A percentile compares a stretch with the other conserved stretches of the same genome.
Conservation (phyloP, 352 stramenopile species). For the Albugo candida region DNA sequence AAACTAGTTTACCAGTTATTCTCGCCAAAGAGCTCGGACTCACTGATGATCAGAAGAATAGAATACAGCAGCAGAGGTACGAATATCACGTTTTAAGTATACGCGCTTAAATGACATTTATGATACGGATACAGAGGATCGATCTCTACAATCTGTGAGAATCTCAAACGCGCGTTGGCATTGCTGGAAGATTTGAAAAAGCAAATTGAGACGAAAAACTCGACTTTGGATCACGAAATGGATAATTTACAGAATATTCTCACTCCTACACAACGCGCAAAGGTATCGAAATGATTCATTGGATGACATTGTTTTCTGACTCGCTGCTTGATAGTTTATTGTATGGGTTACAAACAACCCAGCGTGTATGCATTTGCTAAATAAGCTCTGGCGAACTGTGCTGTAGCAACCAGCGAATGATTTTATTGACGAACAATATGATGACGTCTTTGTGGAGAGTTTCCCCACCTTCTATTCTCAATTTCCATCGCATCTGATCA, state of each 20-base stretch:
- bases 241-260: constrained; percentile 87
- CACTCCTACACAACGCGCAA: constrained; percentile 83
- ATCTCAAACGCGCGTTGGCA: constrained; percentile 70
- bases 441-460: too few relatives aligned
- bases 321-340: constrained; percentile 55
- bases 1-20: constrained; percentile 80
- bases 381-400: constrained; percentile 88
- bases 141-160: constrained; percentile 71
- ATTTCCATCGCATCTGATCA: too few relatives aligned
- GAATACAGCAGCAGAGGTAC: constrained; percentile 82
- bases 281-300: constrained; percentile 15
- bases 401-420: constrained; percentile 22
- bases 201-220: constrained; percentile 80
- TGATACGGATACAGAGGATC: constrained; percentile 12
- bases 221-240: constrained; percentile 87
- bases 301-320: neutral
- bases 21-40: constrained; percentile 80
- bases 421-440: too few relatives aligned
- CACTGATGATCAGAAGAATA: constrained; percentile 83
- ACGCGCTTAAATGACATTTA: neutral
- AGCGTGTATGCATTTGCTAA: constrained; percentile 91
- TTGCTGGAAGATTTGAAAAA: constrained; percentile 79
- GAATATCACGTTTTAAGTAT: constrained; percentile 2
- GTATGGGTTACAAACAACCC: constrained; percentile 92
- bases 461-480: too few relatives aligned